Evolutionary conservation across 129 eudicot species (phyloP).

Genomic region (Arctium lappa): DNA sequence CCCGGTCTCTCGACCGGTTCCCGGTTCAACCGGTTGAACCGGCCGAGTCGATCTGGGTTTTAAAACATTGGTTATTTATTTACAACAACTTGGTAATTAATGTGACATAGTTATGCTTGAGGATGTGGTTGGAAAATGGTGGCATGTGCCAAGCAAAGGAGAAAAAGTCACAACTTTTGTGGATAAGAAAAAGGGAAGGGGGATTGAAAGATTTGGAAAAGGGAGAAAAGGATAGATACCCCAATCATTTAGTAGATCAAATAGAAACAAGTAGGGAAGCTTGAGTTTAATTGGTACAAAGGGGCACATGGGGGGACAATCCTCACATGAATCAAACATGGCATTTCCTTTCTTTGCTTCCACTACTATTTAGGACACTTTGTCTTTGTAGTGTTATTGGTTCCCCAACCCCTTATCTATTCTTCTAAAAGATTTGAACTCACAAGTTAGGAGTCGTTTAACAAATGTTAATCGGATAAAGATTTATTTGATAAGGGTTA

Average conservation of each 20-base stretch:
- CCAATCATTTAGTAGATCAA: constrained; percentile 21
- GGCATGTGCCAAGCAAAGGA: constrained; percentile 24
- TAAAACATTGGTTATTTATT: too few relatives aligned
- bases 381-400: constrained; percentile 24
- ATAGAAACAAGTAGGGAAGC: constrained; percentile 33
- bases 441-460: too few relatives aligned
- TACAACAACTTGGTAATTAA: background rate
- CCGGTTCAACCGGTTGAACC: too few relatives aligned
- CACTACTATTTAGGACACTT: constrained; percentile 18
- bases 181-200: constrained; percentile 21
- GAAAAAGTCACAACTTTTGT: constrained; percentile 20
- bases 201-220: constrained; percentile 3
- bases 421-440: background rate
- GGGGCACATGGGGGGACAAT: constrained; percentile 43
- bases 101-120: background rate
- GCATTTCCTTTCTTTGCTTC: constrained; percentile 27
- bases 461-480: too few relatives aligned
- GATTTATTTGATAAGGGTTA: background rate
- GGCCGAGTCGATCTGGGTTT: too few relatives aligned
- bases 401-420: constrained; percentile 31
- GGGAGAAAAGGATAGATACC: background rate
- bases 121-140: constrained; percentile 13
- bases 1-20: too few relatives aligned
- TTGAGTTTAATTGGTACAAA: constrained; percentile 7
- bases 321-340: constrained; percentile 45